These are phyloP conservation scores for Pyrenula massariospora DNA, from an alignment of 495 filamentous ascomycete genomes.

Conservation along the genomic window DNA sequence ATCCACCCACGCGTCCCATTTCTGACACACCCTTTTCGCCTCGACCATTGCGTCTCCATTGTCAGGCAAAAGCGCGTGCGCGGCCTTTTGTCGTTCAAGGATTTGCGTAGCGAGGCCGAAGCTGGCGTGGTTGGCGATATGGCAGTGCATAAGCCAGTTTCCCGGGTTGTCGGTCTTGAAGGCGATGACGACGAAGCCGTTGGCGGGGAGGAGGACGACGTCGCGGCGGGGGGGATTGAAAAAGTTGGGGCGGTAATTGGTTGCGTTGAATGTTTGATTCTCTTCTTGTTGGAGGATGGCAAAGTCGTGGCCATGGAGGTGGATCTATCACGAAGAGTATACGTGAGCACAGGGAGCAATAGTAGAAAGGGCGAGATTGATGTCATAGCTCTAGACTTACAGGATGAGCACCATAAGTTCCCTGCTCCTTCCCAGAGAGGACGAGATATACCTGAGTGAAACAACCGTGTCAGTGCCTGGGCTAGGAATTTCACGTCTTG, in stretches of 20 bases:
- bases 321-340: constrained; percentile 23
- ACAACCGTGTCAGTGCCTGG: too few relatives aligned
- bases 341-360: constrained; percentile 6
- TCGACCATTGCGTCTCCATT: too few relatives aligned
- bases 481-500: too few relatives aligned
- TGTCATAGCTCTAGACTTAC: too few relatives aligned
- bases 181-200: constrained; percentile 29
- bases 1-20: neutral
- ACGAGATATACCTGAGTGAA: too few relatives aligned
- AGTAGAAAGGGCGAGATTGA: constrained; percentile 13
- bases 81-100: constrained; percentile 21
- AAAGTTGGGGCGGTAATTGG: constrained; percentile 13
- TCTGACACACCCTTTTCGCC: neutral
- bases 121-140: constrained; percentile 35
- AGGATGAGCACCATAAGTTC: too few relatives aligned
- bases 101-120: constrained; percentile 35
- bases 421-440: too few relatives aligned
- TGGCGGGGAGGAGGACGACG: constrained; percentile 38
- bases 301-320: constrained; percentile 52
- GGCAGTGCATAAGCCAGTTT: constrained; percentile 42
- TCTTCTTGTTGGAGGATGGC: constrained; percentile 37
- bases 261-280: constrained; percentile 7
- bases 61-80: neutral
- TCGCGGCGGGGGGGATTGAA: constrained; percentile 45
- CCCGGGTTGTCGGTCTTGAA: constrained; percentile 44